Evolutionary conservation across 805 yeast species (phyloP), one percentile per base, ranked within the genome.

Genomic region (Nakazawaea wickerhamii): DNA sequence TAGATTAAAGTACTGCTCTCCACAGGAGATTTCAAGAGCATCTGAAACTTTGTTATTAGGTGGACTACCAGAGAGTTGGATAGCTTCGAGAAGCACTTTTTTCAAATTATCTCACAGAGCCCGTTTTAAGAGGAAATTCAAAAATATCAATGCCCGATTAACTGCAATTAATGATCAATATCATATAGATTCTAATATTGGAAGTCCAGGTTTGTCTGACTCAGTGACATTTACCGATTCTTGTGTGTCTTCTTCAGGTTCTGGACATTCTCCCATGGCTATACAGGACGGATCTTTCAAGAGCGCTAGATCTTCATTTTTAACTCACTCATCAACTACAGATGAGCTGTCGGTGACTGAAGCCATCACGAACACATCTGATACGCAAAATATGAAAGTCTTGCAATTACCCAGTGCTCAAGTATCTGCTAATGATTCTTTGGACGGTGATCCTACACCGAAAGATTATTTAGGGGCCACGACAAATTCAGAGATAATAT

Each of bases 61-160:
- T 0, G 65, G 70, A 0, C 55, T 80, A 2, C 91, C 90, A 0
- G 58, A 60, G 19, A 55, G 71, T 10, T 84, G 87, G 88, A 53
- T 64, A 14, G 48, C 59, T 15, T 71, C 71, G 35, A 60, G 60
- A 13, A 56, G 50, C 18, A 51, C 51, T n/a, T 53, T 56, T 6
- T 21, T 61, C 22, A 48, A 47, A 25, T 18, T 36, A 5, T 23
- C 53, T 51, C 41, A 37, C 6, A 52, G 50, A 38, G 30, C 41
- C 15, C 43, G 43, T 22, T 48, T 49, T n/a, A 44, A 46, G 38
- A 36, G 41, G 18, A 48, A 44, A 26, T 40, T 52, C 21, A 42
- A 31, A 15, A 18, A 37, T 5, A 36, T 33, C 22, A 44, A 48
- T 30, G 40, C 46, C 21, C 47, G 46, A 21, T 35, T 33, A 4